Conservation (phyloP, 805 yeast species). For the Wickerhamomyces rabaulensis region DNA sequence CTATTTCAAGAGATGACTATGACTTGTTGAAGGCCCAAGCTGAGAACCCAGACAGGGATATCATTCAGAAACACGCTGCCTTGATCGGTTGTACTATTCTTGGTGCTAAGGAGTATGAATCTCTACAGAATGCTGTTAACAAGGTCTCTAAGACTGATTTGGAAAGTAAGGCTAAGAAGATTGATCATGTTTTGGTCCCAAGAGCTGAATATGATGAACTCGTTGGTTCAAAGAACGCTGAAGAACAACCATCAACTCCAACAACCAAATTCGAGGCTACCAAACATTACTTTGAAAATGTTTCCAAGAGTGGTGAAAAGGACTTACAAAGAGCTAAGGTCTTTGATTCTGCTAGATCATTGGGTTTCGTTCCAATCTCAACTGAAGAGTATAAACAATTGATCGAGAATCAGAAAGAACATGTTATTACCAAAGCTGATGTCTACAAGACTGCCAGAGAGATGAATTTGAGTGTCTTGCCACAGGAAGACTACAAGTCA, state of each 20-base stretch:
- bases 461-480: constrained; percentile 38
- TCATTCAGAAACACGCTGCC: constrained; percentile 14
- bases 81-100: constrained; percentile 20
- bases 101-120: constrained; percentile 20
- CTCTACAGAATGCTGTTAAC: constrained; percentile 11
- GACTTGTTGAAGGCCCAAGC: constrained; percentile 13
- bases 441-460: constrained; percentile 32
- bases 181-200: constrained; percentile 26
- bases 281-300: constrained; percentile 30
- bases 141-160: constrained; percentile 26
- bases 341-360: constrained; percentile 27
- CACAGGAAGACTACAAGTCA: constrained; percentile 37
- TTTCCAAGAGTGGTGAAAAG: constrained; percentile 23
- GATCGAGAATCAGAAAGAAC: constrained; percentile 26
- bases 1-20: neutral
- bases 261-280: constrained; percentile 28
- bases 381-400: constrained; percentile 29
- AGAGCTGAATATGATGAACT: constrained; percentile 13
- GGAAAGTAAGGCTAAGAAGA: constrained; percentile 23
- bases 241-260: constrained; percentile 13
- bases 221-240: neutral
- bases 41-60: constrained; percentile 9
- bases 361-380: constrained; percentile 30
- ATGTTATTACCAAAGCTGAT: constrained; percentile 27
- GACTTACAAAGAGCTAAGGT: constrained; percentile 23